Percentiles rank a stretch among this genome's conserved stretches.
These are phyloP conservation scores for Candida andamanensis DNA, from an alignment of 805 yeast species.

Conservation along the genomic window DNA sequence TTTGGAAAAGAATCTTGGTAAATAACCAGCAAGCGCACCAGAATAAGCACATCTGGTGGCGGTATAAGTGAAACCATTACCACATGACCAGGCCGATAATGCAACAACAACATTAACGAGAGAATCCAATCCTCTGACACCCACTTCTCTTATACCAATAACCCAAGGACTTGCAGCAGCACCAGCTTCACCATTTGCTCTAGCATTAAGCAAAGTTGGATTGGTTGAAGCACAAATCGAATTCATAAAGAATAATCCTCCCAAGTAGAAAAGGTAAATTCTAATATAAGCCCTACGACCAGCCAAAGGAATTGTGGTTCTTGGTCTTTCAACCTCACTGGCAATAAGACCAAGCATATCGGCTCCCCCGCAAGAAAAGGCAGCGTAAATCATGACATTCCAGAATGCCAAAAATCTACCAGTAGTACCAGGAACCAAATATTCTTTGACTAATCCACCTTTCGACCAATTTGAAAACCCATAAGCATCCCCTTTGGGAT, in stretches of 20 bases:
- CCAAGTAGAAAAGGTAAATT: constrained; percentile 31
- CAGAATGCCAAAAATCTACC: constrained; percentile 34
- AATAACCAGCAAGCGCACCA: constrained; percentile 31
- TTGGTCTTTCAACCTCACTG: constrained; percentile 43
- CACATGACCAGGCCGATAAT: constrained; percentile 34
- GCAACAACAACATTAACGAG: constrained; percentile 30
- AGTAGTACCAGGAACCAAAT: constrained; percentile 21
- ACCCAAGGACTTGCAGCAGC: constrained; percentile 37
- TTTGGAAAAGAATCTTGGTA: constrained; percentile 27
- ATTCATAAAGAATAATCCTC: constrained; percentile 35
- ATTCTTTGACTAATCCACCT: constrained; percentile 28
- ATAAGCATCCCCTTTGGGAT: constrained; percentile 28
- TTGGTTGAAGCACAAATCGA: constrained; percentile 29
- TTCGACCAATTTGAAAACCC: constrained; percentile 32
- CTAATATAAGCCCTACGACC: constrained; percentile 31
- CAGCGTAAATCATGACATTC: constrained; percentile 29
- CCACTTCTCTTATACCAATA: constrained; percentile 30
- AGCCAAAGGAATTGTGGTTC: constrained; percentile 29
- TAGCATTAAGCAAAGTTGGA: constrained; percentile 23
- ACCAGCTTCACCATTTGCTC: constrained; percentile 27
- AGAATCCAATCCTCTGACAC: constrained; percentile 30
- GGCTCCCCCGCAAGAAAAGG: constrained; percentile 34
- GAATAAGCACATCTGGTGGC: constrained; percentile 31
- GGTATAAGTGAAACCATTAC: constrained; percentile 31
- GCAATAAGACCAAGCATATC: constrained; percentile 28